A percentile compares a stretch with the other conserved stretches of the same genome.
Evolutionary conservation across 2,329 filamentous ascomycete genomes (phyloP).

Genomic region (Neofusicoccum laricinum): DNA sequence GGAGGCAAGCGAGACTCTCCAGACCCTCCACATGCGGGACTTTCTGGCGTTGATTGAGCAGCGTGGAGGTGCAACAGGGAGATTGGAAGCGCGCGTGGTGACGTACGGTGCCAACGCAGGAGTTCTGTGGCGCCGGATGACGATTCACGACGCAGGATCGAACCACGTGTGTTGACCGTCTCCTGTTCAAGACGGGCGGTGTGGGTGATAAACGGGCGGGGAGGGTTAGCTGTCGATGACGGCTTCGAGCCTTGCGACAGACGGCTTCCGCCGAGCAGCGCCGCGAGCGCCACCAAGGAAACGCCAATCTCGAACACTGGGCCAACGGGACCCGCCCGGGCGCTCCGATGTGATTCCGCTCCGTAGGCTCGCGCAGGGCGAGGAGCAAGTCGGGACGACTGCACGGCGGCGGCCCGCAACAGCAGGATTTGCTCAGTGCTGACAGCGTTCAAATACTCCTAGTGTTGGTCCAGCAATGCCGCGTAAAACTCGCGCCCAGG

Average conservation of each 20-base stretch:
- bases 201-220: not conserved
- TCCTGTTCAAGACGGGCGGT: conserved; percentile 7
- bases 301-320: not conserved
- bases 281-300: not conserved
- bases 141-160: conserved; percentile 7
- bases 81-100: not conserved
- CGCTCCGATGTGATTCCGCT: not conserved
- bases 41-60: not conserved
- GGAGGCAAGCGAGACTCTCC: not conserved
- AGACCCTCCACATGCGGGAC: conserved; percentile 11
- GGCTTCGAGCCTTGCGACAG: conserved; percentile 3
- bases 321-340: not conserved
- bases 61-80: not conserved
- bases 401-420: not conserved
- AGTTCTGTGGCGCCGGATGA: not conserved
- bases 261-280: conserved; percentile 3
- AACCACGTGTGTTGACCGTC: conserved; percentile 9
- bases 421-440: not conserved
- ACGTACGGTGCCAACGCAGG: not conserved
- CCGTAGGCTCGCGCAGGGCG: not conserved
- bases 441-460: too few relatives aligned
- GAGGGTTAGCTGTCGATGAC: conserved; percentile 3
- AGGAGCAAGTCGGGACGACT: not conserved
- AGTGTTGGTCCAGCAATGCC: not conserved
- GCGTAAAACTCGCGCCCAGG: not conserved